Evolutionary conservation across 2,329 filamentous ascomycete genomes (phyloP).

Genomic region (Periconia digitata): DNA sequence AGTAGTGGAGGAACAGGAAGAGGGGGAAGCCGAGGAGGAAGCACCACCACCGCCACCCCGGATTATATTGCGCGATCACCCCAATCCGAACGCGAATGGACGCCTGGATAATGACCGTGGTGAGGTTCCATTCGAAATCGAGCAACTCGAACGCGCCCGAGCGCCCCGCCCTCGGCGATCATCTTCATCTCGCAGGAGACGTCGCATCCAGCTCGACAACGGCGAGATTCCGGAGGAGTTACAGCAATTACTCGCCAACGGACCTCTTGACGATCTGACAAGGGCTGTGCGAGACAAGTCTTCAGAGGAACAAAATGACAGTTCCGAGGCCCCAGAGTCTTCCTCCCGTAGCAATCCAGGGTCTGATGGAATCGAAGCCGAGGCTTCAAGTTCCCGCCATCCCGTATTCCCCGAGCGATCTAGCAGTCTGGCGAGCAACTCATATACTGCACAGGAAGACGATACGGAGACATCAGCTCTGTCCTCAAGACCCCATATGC

Average conservation of each 20-base stretch:
- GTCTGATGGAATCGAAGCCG: slow-evolving; percentile 3
- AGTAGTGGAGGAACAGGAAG: slow-evolving; percentile 18
- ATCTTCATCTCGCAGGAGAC: slow-evolving; percentile 16
- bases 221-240: slow-evolving; percentile 24
- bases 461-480: slow-evolving; percentile 14
- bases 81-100: too few relatives aligned
- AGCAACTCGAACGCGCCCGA: not conserved
- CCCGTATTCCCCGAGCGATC: slow-evolving; percentile 12
- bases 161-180: slow-evolving; percentile 12
- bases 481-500: slow-evolving; percentile 48
- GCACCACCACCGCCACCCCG: too few relatives aligned
- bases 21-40: slow-evolving; percentile 19
- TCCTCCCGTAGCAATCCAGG: not conserved
- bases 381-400: slow-evolving; percentile 7
- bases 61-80: too few relatives aligned
- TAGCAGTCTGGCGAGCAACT: slow-evolving; percentile 14
- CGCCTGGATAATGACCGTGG: not conserved
- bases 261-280: slow-evolving; percentile 12
- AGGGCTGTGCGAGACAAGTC: slow-evolving; percentile 13
- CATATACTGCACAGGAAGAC: slow-evolving; percentile 2
- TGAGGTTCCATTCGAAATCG: not conserved
- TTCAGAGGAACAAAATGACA: slow-evolving; percentile 9
- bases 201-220: slow-evolving; percentile 17
- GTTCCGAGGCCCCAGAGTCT: slow-evolving; percentile 4
- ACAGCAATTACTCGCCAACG: slow-evolving; percentile 14